These are phyloP conservation scores for Talaromyces islandicus DNA, from an alignment of 2,329 filamentous ascomycete species.

Conservation along the genomic window DNA sequence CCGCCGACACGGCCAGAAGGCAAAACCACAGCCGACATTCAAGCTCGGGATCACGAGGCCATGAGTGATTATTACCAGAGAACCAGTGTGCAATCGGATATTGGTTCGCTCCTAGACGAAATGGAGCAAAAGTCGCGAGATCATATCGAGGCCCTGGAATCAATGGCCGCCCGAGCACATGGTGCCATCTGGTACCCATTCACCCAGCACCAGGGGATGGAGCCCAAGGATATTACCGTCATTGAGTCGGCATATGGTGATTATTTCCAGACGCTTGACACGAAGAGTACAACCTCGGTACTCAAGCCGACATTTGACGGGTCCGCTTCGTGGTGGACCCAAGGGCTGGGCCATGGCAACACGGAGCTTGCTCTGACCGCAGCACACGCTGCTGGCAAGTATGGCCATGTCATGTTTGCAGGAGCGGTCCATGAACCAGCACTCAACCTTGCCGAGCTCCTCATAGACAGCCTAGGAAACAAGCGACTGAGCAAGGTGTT, in stretches of 20 bases:
- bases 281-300: constrained; percentile 24
- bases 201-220: constrained; percentile 66
- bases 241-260: constrained; percentile 79
- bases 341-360: constrained; percentile 76
- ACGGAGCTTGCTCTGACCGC: constrained; percentile 65
- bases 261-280: constrained; percentile 62
- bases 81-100: constrained; percentile 32
- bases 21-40: constrained; percentile 22
- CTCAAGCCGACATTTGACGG: constrained; percentile 69
- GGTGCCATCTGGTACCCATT: constrained; percentile 79
- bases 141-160: constrained; percentile 55
- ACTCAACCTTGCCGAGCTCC: constrained; percentile 58
- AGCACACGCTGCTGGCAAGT: constrained; percentile 74
- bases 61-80: constrained; percentile 62
- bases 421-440: constrained; percentile 74
- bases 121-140: constrained; percentile 50
- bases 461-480: constrained; percentile 57
- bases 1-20: constrained; percentile 48
- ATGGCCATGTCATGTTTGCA: constrained; percentile 86
- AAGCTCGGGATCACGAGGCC: constrained; percentile 45
- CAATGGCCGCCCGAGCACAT: constrained; percentile 57
- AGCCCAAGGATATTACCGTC: constrained; percentile 57
- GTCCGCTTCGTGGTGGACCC: constrained; percentile 88
- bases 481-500: constrained; percentile 66
- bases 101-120: constrained; percentile 44